These are phyloP conservation scores for Globisporangium lucens DNA, from an alignment of 352 stramenopile genomes.

Conservation along the genomic window DNA sequence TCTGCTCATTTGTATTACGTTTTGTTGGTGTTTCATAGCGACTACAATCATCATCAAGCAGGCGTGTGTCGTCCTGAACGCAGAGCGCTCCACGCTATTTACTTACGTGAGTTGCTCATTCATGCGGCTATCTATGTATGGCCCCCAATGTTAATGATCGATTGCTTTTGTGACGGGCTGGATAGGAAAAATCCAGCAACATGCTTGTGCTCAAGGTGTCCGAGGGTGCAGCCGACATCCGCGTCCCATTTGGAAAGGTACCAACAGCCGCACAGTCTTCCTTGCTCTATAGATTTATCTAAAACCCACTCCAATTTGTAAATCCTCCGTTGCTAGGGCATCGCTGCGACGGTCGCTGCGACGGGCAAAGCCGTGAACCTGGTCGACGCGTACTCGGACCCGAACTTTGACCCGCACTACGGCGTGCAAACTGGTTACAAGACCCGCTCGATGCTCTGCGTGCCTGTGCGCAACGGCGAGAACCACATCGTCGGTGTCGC, in stretches of 20 bases:
- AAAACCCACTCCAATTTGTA: neutral
- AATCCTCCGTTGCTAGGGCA: conserved; percentile 42
- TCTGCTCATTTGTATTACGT: too few species aligned
- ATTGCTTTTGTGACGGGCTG: neutral
- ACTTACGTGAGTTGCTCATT: conserved; percentile 47
- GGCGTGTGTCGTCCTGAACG: conserved; percentile 84
- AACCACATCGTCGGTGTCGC: conserved; percentile 87
- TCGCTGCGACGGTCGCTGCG: conserved; percentile 84
- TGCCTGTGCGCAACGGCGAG: conserved; percentile 78
- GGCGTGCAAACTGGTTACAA: conserved; percentile 91
- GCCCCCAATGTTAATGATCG: neutral
- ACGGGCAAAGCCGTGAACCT: conserved; percentile 88
- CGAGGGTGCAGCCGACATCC: conserved; percentile 83
- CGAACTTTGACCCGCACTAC: conserved; percentile 91
- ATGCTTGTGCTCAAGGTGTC: conserved; percentile 85
- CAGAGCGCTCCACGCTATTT: conserved; percentile 89
- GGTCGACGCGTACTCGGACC: conserved; percentile 90
- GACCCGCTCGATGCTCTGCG: conserved; percentile 90
- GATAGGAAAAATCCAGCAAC: conserved; percentile 64
- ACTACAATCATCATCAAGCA: conserved; percentile 86
- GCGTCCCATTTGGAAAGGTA: conserved; percentile 78
- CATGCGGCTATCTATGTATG: neutral
- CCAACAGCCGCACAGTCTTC: neutral
- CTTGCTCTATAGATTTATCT: neutral
- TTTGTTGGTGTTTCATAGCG: conserved; percentile 24